Percentiles rank a stretch among this genome's conserved stretches.
Evolutionary conservation across 306 rosid species (phyloP).

Genomic region (Sophora flavescens): DNA sequence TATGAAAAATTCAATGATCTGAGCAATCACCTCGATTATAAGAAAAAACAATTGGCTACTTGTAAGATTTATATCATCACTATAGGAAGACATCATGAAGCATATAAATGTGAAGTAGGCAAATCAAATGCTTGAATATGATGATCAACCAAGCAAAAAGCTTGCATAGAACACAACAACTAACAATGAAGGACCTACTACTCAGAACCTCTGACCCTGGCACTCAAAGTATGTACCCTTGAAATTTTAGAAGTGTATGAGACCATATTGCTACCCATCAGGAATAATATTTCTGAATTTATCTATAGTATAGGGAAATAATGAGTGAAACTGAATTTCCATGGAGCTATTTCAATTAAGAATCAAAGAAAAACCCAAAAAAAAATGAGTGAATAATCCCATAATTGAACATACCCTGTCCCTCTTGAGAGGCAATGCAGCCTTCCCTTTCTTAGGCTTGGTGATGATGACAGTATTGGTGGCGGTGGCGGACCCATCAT

Average conservation of each 20-base stretch:
- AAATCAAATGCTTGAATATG: constrained; percentile 11
- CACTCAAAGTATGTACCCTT: constrained; percentile 17
- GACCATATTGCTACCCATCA: no score
- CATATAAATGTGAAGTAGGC: background rate
- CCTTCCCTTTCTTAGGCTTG: constrained; percentile 90
- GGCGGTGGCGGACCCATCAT: constrained; percentile 22
- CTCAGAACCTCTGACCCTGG: background rate
- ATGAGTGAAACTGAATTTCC: constrained; percentile 33
- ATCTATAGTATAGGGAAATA: background rate
- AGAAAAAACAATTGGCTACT: background rate
- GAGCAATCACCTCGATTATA: background rate
- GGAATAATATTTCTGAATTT: no score
- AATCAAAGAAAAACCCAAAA: constrained; percentile 31
- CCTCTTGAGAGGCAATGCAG: constrained; percentile 89
- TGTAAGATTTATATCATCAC: background rate
- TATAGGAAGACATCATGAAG: background rate
- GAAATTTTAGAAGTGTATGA: constrained; percentile 6
- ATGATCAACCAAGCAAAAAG: constrained; percentile 30
- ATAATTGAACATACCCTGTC: constrained; percentile 65
- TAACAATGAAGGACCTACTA: background rate
- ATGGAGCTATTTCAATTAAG: background rate
- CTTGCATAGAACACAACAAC: constrained; percentile 7
- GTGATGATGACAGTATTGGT: constrained; percentile 28
- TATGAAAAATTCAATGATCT: constrained; percentile 16
- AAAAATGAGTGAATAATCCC: background rate